These are phyloP conservation scores for Auricularia cornea DNA, from an alignment of 768 basidiomycete genomes.

Conservation along the genomic window DNA sequence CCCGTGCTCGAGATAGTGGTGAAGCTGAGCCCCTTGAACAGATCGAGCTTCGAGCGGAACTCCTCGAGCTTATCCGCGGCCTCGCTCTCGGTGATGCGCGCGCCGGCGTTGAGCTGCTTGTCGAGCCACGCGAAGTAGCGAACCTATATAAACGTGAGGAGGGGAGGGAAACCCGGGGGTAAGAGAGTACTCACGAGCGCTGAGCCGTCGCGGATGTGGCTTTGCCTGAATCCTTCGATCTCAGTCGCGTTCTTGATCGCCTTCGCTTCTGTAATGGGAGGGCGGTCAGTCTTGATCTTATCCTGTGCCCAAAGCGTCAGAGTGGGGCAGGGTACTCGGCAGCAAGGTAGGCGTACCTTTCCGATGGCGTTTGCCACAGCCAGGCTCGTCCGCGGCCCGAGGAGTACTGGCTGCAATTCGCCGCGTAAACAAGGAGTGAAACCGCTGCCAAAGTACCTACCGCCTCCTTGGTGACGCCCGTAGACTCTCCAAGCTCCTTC, in stretches of 20 bases:
- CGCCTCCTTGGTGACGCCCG: conserved; percentile 25
- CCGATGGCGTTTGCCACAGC: conserved; percentile 79
- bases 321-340: background rate
- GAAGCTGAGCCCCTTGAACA: conserved; percentile 87
- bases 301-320: conserved; percentile 29
- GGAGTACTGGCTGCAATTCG: conserved; percentile 50
- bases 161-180: background rate
- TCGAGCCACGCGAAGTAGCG: conserved; percentile 96
- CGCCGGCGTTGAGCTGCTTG: conserved; percentile 59
- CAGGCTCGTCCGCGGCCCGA: conserved; percentile 71
- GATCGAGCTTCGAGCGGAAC: conserved; percentile 67
- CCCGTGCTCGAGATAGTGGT: conserved; percentile 88
- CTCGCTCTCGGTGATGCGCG: conserved; percentile 62
- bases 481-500: conserved; percentile 34
- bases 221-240: conserved; percentile 80
- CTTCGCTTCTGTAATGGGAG: conserved; percentile 73
- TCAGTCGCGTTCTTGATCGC: conserved; percentile 75
- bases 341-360: conserved; percentile 32
- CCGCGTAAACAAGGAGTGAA: background rate
- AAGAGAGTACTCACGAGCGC: conserved; percentile 41
- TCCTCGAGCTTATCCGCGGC: conserved; percentile 72
- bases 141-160: conserved; percentile 21
- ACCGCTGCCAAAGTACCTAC: conserved; percentile 10
- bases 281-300: conserved; percentile 51
- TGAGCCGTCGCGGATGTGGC: conserved; percentile 82